Evolutionary conservation across 495 filamentous ascomycete species (phyloP), one percentile per base, ranked within the genome.

Genomic region (Hypoxylon crocopeplum): DNA sequence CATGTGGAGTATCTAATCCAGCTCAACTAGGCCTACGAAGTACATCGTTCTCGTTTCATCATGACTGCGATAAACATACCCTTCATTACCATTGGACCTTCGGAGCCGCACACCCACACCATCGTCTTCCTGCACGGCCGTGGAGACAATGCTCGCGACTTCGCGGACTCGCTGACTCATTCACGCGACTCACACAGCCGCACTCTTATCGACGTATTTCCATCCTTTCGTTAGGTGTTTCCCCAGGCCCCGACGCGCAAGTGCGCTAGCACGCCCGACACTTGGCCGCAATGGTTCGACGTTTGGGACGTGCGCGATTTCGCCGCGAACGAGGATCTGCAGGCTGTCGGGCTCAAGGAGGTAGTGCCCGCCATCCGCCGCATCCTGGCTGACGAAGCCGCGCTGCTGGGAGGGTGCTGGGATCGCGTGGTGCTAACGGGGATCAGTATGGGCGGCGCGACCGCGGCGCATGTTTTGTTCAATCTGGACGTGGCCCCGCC

Each of bases 71-170:
- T 59, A 51, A 49, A 56, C 19, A 21, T 71, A 52, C 59, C 56
- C 30, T 33, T 48, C 40, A 49, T 59, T 45, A 68, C 58, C 50
- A 64, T 69, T 38, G 48, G n/a, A 3, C 55, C 55, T 15, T 27
- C 48, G 21, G 8, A 15, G 24, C 24, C 47, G 2, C 84, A 88
- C 64, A 84, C 81, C 0, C 77, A 85, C 62, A 89, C 85, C 0
- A 69, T 82, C 36, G 82, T 89, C 54, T 73, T 88, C 32, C 75
- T 87, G 11, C 85, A 87, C 67, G 86, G 84, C 32, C 80, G 84
- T 16, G 81, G 79, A 36, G 84, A 83, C 68, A 74, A 67, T 32
- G 79, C 79, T 1, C 37, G 60, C 11, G 74, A 82, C 59, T 86
- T 88, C 57, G 74, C 76, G 30, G 49, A 65, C 19, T 79, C 83